These are phyloP conservation scores for Parasitella parasitica DNA, from an alignment of 371 early-diverging fungal genomes.

Conservation along the genomic window DNA sequence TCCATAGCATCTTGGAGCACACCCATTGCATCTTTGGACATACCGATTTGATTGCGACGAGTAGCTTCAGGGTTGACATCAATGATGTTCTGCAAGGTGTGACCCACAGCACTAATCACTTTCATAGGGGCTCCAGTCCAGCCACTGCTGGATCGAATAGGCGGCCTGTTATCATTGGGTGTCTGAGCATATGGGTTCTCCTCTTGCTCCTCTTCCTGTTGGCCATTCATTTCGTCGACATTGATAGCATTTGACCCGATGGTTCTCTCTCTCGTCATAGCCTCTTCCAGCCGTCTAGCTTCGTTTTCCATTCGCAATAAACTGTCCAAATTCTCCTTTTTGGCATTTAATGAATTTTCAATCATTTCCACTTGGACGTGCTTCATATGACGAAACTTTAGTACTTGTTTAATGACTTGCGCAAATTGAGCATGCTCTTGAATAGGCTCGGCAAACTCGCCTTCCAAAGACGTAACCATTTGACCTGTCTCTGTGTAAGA, in stretches of 20 bases:
- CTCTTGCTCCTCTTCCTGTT: constrained; percentile 13
- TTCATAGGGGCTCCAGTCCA: constrained; percentile 46
- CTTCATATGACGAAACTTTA: constrained; percentile 80
- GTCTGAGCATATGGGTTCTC: constrained; percentile 14
- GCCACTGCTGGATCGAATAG: constrained; percentile 25
- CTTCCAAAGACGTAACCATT: constrained; percentile 72
- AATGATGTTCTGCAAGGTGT: constrained; percentile 84
- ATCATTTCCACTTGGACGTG: constrained; percentile 86
- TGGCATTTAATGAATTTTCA: constrained; percentile 68
- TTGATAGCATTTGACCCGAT: constrained; percentile 33
- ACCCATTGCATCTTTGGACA: constrained; percentile 81
- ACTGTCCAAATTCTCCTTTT: constrained; percentile 63
- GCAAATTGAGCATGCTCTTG: constrained; percentile 89
- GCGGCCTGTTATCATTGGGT: constrained; percentile 2
- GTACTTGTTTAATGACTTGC: constrained; percentile 80
- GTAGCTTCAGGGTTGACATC: constrained; percentile 94
- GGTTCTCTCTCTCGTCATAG: constrained; percentile 53
- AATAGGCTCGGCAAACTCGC: constrained; percentile 79
- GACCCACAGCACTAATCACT: constrained; percentile 66
- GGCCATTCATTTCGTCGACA: constrained; percentile 28
- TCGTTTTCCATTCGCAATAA: constrained; percentile 83
- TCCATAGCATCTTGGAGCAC: constrained; percentile 77
- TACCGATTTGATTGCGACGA: constrained; percentile 86
- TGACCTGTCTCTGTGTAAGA: constrained; percentile 73
- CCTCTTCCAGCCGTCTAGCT: constrained; percentile 81